phyloP scores from a whole-genome alignment of 2,329 filamentous ascomycete species.

The Cordyceps militaris region DNA sequence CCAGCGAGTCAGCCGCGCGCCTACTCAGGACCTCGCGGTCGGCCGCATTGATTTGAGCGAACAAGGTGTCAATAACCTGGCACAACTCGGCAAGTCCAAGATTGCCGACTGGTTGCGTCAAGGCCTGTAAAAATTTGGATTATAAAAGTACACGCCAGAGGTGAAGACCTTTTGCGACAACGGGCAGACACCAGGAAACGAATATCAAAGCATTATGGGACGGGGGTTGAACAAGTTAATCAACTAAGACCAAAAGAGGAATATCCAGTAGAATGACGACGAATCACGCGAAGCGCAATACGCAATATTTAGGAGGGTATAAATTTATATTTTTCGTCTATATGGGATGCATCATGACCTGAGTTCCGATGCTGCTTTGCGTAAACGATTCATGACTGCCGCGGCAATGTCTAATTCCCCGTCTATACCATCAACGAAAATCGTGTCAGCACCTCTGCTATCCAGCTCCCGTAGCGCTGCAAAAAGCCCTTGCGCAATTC shows the following conservation, averaged over 20 bases:
- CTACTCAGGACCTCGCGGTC: constrained; percentile 82
- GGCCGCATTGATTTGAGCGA: constrained; percentile 94
- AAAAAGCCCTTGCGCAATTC: constrained; percentile 82
- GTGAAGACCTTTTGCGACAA: background rate
- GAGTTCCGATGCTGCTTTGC: constrained; percentile 65
- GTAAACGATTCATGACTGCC: constrained; percentile 76
- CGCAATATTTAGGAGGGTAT: constrained; percentile 16
- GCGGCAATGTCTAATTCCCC: constrained; percentile 76
- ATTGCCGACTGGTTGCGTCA: constrained; percentile 86
- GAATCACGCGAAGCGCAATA: background rate
- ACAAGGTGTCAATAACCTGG: constrained; percentile 88
- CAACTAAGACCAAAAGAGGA: background rate
- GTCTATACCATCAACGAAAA: constrained; percentile 84
- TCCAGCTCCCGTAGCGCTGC: constrained; percentile 82
- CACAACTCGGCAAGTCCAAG: constrained; percentile 89
- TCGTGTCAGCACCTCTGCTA: constrained; percentile 67
- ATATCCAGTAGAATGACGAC: background rate
- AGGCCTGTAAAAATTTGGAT: constrained; percentile 52
- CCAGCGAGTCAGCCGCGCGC: constrained; percentile 85
- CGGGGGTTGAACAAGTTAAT: background rate
- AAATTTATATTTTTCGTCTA: constrained; percentile 21
- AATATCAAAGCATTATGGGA: constrained; percentile 5
- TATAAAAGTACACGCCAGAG: background rate
- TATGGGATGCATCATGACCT: constrained; percentile 36
- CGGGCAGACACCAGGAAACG: background rate